Evolutionary conservation across 2,329 filamentous ascomycete species (phyloP).

Genomic region (Xylariaceae sp.): DNA sequence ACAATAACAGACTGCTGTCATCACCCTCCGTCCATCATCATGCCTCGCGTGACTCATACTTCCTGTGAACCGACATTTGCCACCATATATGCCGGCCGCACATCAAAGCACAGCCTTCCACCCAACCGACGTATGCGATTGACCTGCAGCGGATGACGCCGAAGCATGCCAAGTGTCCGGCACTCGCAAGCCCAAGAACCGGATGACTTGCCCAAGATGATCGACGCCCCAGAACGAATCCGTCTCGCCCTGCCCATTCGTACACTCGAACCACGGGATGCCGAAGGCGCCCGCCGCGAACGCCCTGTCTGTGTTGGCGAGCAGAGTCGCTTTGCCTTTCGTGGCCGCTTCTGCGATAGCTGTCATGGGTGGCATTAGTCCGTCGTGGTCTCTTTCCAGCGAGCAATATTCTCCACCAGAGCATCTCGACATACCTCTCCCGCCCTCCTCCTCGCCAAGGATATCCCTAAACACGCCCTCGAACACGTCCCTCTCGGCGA

Average conservation of each 20-base stretch:
- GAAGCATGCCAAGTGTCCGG: constrained; percentile 7
- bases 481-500: constrained; percentile 30
- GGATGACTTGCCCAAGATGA: constrained; percentile 36
- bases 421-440: constrained; percentile 18
- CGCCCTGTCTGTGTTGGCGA: constrained; percentile 35
- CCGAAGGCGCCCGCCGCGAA: constrained; percentile 38
- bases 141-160: too few species aligned
- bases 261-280: constrained; percentile 39
- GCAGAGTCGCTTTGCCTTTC: constrained; percentile 31
- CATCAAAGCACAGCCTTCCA: constrained; percentile 36
- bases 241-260: constrained; percentile 28
- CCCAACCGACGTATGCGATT: constrained; percentile 13
- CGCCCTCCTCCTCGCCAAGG: constrained; percentile 26
- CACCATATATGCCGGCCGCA: background rate
- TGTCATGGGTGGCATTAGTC: constrained; percentile 1
- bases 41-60: background rate
- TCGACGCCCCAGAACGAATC: constrained; percentile 41
- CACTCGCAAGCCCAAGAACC: constrained; percentile 34
- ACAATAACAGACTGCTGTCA: background rate
- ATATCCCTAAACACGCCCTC: constrained; percentile 25
- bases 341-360: constrained; percentile 27
- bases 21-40: background rate
- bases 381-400: background rate
- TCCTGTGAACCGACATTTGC: background rate
- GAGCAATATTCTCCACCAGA: background rate